These are phyloP conservation scores for Thraustochytrium striatum DNA, from an alignment of 352 stramenopile genomes.

Conservation along the genomic window DNA sequence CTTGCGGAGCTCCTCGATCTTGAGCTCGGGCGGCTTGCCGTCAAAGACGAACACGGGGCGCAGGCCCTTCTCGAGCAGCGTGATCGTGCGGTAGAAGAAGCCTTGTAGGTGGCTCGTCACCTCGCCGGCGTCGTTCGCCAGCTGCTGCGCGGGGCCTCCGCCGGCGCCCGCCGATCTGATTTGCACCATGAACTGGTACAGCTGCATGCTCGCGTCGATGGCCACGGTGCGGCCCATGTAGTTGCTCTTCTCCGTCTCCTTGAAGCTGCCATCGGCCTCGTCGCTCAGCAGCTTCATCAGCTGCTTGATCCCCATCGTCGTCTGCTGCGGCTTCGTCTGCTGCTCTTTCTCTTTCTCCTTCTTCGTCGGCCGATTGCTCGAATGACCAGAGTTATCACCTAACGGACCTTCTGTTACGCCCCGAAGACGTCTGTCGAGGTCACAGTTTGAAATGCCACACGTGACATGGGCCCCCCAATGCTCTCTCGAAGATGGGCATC, in stretches of 20 bases:
- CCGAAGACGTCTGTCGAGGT: too few relatives aligned
- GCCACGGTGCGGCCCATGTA: constrained; percentile 91
- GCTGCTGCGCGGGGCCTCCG: constrained; percentile 72
- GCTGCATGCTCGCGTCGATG: constrained; percentile 96
- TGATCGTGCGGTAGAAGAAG: constrained; percentile 98
- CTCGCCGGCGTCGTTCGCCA: constrained; percentile 97
- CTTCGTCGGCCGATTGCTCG: too few relatives aligned
- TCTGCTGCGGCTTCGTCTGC: neutral
- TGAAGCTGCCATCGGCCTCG: constrained; percentile 90
- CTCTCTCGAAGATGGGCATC: too few relatives aligned
- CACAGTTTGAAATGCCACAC: too few relatives aligned
- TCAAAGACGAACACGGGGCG: constrained; percentile 99
- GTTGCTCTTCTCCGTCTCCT: constrained; percentile 67
- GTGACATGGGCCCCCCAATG: too few relatives aligned
- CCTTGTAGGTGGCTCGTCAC: constrained; percentile 87
- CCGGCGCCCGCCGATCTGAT: constrained; percentile 58
- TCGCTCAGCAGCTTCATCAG: constrained; percentile 97
- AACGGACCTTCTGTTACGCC: too few relatives aligned
- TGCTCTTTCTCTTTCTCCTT: neutral
- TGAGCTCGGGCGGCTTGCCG: constrained; percentile 95
- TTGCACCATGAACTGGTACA: constrained; percentile 97
- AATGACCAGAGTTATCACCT: too few relatives aligned
- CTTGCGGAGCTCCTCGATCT: constrained; percentile 91
- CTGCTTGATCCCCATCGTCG: constrained; percentile 84
- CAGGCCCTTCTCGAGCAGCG: constrained; percentile 93